Base-by-base conservation (phyloP, 225 moss, liverwort and hornwort species). In the Polytrichum commune region DNA sequence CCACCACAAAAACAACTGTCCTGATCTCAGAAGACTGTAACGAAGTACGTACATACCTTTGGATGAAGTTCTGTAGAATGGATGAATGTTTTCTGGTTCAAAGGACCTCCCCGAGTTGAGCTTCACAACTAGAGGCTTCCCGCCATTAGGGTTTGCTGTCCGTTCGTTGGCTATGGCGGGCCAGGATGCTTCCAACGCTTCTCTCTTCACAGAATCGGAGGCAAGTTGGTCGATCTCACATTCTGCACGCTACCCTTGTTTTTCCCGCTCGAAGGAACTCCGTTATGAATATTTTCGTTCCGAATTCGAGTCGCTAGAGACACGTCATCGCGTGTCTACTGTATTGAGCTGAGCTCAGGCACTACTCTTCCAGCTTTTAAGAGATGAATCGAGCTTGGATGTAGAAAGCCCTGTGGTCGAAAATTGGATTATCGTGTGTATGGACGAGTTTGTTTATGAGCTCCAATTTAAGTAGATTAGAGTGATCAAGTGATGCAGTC, bases 171-270 rank as follows among this genome's bases (percentile, higher is more conserved):
- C 77, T 23, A 92, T 92, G 89, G 89, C 89, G 56, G 91, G 89
- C 54, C 87, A 89, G 63, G 79, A 83, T 19, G 58, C 85, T 27
- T 72, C 72, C 19, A 79, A 87, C 24, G 68, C 72, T 4, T 78
- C 85, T 24, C 76, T 89, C 35, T 92, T 92, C 75, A 85, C 87
- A 30, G 89, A 87, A 32, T 85, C 85, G 6, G 92, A 86, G 86
- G 88, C 78, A 63, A 54, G 73, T 72, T 19, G 7, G 32, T 27
- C 32, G 3, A 8, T 33, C 7, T 53, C 24, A 18, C 0, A 0
- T 46, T 67, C 10, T 6, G n/a, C 18, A 1, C 8, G 24, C 35
- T 6, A 29, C 18, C 3, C 30, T 1, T 10, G 16, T 24, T 55
- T 5, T 8, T 26, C 8, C n/a, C 53, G 29, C 13, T 22, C 19